Evolutionary conservation across 2,329 filamentous ascomycete genomes (phyloP).

Genomic region (Paradendryphiella salina): DNA sequence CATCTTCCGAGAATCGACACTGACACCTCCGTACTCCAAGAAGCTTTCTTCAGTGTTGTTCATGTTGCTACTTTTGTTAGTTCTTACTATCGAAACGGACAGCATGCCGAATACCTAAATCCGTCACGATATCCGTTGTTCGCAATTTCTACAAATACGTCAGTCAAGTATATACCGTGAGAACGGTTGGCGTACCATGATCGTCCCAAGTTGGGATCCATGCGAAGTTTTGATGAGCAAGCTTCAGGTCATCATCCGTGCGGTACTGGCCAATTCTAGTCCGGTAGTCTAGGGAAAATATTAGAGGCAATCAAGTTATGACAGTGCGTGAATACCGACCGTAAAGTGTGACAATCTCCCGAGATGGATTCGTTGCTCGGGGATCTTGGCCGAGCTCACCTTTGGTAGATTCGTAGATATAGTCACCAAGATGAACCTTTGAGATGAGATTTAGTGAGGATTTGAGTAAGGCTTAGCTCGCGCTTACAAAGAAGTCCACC

Average conservation of each 20-base stretch:
- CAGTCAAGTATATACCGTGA: not conserved
- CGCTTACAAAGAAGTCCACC: constrained; percentile 61
- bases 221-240: constrained; percentile 47
- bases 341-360: constrained; percentile 49
- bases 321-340: constrained; percentile 1
- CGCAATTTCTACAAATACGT: constrained; percentile 41
- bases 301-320: not conserved
- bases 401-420: constrained; percentile 48
- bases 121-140: constrained; percentile 52
- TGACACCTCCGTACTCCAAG: constrained; percentile 45
- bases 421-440: constrained; percentile 50
- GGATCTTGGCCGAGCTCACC: constrained; percentile 31
- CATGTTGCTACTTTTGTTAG: constrained; percentile 27
- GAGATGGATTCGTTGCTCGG: constrained; percentile 35
- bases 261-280: constrained; percentile 48
- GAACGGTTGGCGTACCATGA: constrained; percentile 1
- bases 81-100: no score
- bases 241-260: constrained; percentile 48
- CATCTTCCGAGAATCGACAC: constrained; percentile 52
- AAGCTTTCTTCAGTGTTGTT: constrained; percentile 53
- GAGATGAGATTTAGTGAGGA: constrained; percentile 22
- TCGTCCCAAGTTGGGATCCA: constrained; percentile 55
- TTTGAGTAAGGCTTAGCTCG: not conserved
- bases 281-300: constrained; percentile 43
- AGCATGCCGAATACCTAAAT: constrained; percentile 11